These are phyloP conservation scores for Saccharum hybrid DNA, from an alignment of 202 grass and related monocot genomes.

Conservation along the genomic window DNA sequence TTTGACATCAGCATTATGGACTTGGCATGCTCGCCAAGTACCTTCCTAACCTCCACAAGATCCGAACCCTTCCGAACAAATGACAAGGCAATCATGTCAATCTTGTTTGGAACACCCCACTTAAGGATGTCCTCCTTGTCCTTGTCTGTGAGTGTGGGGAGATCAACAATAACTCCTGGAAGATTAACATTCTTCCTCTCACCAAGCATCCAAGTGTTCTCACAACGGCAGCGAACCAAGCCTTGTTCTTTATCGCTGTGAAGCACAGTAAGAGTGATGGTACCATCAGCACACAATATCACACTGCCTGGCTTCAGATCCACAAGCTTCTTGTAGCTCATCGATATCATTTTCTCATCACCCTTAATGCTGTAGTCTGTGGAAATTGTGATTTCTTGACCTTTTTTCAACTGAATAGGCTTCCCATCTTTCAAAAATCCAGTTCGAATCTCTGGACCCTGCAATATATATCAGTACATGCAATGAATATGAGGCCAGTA, in stretches of 20 bases:
- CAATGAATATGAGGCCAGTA: conserved; percentile 23
- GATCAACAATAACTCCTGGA: conserved; percentile 92
- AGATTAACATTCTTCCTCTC: conserved; percentile 98
- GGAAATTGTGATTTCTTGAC: conserved; percentile 78
- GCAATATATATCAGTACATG: conserved; percentile 13
- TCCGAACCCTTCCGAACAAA: conserved; percentile 95
- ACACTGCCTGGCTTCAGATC: conserved; percentile 77
- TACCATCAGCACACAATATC: conserved; percentile 86
- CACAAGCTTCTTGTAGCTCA: conserved; percentile 93
- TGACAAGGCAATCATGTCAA: conserved; percentile 92
- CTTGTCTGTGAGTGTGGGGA: conserved; percentile 88
- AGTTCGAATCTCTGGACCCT: conserved; percentile 95
- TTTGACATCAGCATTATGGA: conserved; percentile 96
- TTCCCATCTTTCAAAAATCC: conserved; percentile 93
- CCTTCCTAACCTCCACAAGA: conserved; percentile 67
- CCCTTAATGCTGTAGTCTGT: conserved; percentile 88
- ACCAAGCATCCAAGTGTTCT: conserved; percentile 79
- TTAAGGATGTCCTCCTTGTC: conserved; percentile 87
- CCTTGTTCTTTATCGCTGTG: conserved; percentile 64
- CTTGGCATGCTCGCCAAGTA: conserved; percentile 82
- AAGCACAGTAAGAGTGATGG: conserved; percentile 76
- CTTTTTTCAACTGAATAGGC: conserved; percentile 75
- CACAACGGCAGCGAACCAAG: conserved; percentile 72
- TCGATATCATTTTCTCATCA: conserved; percentile 74
- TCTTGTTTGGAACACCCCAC: conserved; percentile 92